Conservation (phyloP, 176 grass and related monocot genomes). For the Musa beccarii region DNA sequence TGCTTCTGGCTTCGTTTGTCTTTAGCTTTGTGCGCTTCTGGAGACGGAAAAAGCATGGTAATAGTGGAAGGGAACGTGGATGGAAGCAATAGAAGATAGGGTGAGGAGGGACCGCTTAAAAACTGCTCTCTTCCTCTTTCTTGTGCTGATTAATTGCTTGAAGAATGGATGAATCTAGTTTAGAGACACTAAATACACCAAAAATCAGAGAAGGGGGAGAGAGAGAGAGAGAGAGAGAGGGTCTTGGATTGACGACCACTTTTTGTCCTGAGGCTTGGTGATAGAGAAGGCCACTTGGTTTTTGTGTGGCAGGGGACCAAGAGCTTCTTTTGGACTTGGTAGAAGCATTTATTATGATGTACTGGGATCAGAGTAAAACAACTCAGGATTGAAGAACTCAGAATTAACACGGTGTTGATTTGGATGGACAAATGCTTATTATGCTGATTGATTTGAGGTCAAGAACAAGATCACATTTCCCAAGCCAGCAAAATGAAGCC, state of each 20-base stretch:
- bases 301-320: too few relatives aligned
- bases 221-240: background rate
- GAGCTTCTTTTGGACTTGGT: too few relatives aligned
- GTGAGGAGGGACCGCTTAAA: background rate
- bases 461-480: too few relatives aligned
- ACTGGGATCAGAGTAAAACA: too few relatives aligned
- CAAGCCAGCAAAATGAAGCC: too few relatives aligned
- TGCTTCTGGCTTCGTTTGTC: background rate
- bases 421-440: too few relatives aligned
- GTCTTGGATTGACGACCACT: background rate
- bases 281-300: too few relatives aligned
- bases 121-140: background rate
- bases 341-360: too few relatives aligned
- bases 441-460: too few relatives aligned
- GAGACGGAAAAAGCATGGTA: background rate
- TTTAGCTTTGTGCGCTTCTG: background rate
- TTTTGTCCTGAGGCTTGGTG: too few relatives aligned
- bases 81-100: background rate
- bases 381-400: too few relatives aligned
- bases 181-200: background rate
- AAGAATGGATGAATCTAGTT: background rate
- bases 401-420: too few relatives aligned
- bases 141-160: background rate
- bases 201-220: background rate
- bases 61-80: background rate